These are phyloP conservation scores for Pseudogymnoascus sp. DNA, from an alignment of 2,329 filamentous ascomycete species.

Conservation along the genomic window DNA sequence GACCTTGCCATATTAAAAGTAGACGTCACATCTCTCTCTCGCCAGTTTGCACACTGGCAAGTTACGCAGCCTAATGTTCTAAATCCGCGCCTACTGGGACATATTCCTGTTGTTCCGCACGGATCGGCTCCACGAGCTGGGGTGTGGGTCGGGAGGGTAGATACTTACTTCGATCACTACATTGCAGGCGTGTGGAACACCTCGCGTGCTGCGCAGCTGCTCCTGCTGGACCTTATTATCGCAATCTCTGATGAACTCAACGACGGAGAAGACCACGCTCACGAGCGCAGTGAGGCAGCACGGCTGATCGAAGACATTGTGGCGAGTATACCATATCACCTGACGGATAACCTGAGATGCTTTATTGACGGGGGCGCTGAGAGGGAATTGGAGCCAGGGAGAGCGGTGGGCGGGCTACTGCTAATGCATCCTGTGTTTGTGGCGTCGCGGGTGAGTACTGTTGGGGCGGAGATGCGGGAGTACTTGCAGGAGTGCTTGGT, in stretches of 20 bases:
- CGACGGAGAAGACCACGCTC: not conserved
- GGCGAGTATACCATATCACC: slow-evolving; percentile 20
- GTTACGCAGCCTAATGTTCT: slow-evolving; percentile 13
- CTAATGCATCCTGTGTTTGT: slow-evolving; percentile 23
- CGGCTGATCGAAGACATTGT: slow-evolving; percentile 15
- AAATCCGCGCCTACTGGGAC: slow-evolving; percentile 11
- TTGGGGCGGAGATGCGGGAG: slow-evolving; percentile 12
- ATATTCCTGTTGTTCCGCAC: not conserved
- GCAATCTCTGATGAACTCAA: slow-evolving; percentile 8
- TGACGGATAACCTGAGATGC: slow-evolving; percentile 16
- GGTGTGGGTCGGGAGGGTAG: slow-evolving; percentile 49
- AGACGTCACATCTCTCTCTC: slow-evolving; percentile 8
- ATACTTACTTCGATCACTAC: slow-evolving; percentile 49
- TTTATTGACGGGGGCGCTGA: slow-evolving; percentile 13
- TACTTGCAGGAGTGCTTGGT: slow-evolving; percentile 18
- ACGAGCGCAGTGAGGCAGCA: not conserved
- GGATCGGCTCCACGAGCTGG: slow-evolving; percentile 30
- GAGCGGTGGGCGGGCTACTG: slow-evolving; percentile 20
- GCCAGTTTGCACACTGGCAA: slow-evolving; percentile 14
- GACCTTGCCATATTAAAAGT: slow-evolving; percentile 2
- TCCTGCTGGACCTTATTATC: slow-evolving; percentile 44
- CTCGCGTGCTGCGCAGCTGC: slow-evolving; percentile 42
- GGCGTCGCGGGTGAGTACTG: slow-evolving; percentile 13
- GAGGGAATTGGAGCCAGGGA: slow-evolving; percentile 13
- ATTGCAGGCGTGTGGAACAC: slow-evolving; percentile 49